phyloP scores from a whole-genome alignment of 164 flowering plant species.

The Magnolia kwangsiensis region DNA sequence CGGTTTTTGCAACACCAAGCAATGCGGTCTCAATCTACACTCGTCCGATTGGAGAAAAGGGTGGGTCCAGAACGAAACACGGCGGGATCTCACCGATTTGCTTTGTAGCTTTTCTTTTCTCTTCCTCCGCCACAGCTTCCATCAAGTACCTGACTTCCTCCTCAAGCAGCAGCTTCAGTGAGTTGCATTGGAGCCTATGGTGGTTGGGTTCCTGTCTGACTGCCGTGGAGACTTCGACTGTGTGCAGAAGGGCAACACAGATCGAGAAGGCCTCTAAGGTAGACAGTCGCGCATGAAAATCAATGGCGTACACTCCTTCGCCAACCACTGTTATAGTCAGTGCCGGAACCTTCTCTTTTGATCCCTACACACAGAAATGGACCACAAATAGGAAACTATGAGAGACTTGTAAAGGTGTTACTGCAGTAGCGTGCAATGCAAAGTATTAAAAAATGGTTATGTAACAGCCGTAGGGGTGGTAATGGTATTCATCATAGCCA shows the following conservation, averaged over 20 bases:
- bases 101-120: constrained; percentile 41
- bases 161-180: constrained; percentile 56
- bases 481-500: no score
- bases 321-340: constrained; percentile 42
- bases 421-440: no score
- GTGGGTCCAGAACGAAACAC: constrained; percentile 58
- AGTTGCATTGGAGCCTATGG: constrained; percentile 40
- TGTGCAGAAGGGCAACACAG: constrained; percentile 72
- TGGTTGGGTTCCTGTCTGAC: constrained; percentile 24
- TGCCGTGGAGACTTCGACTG: constrained; percentile 41
- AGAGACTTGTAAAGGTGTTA: no score
- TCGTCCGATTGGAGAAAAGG: constrained; percentile 74
- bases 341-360: constrained; percentile 62
- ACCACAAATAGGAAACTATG: neutral
- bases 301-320: constrained; percentile 63
- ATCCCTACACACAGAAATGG: constrained; percentile 43
- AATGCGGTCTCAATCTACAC: constrained; percentile 31
- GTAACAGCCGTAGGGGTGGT: no score
- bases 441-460: no score
- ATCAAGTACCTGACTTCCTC: constrained; percentile 59
- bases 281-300: constrained; percentile 83
- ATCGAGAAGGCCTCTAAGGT: constrained; percentile 86
- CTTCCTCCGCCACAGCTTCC: constrained; percentile 52
- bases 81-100: constrained; percentile 36
- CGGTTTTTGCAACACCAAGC: neutral